These are phyloP conservation scores for Colletotrichum chrysophilum DNA, from an alignment of 2,329 filamentous ascomycete species.

Conservation along the genomic window DNA sequence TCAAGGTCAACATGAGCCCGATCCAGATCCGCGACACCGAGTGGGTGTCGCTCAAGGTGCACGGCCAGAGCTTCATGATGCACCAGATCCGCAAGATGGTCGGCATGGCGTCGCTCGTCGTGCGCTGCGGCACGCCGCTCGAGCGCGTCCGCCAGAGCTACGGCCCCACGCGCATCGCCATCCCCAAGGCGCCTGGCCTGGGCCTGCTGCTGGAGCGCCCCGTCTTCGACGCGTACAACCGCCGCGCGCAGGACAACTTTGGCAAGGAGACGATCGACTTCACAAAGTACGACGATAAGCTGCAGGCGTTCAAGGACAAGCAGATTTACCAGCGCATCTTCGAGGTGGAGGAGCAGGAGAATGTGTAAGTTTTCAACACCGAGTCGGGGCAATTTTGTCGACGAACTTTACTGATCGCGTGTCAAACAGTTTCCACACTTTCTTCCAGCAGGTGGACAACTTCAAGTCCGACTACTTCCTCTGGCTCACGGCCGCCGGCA, in stretches of 20 bases:
- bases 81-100: slow-evolving; percentile 99
- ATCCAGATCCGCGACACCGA: slow-evolving; percentile 90
- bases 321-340: slow-evolving; percentile 95
- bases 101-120: slow-evolving; percentile 83
- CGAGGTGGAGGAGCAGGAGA: slow-evolving; percentile 84
- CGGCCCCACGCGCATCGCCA: slow-evolving; percentile 74
- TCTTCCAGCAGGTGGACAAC: slow-evolving; percentile 81
- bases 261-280: slow-evolving; percentile 79
- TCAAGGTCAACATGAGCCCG: slow-evolving; percentile 76
- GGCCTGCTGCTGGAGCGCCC: slow-evolving; percentile 89
- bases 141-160: slow-evolving; percentile 78
- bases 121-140: slow-evolving; percentile 81
- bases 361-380: slow-evolving; percentile 67
- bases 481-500: slow-evolving; percentile 74
- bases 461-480: slow-evolving; percentile 75
- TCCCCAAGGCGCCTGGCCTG: slow-evolving; percentile 91
- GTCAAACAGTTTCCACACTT: slow-evolving; percentile 68
- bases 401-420: slow-evolving; percentile 17
- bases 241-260: slow-evolving; percentile 67
- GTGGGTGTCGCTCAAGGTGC: slow-evolving; percentile 94
- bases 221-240: slow-evolving; percentile 90
- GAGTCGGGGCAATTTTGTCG: not conserved
- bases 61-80: slow-evolving; percentile 99
- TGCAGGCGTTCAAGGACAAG: slow-evolving; percentile 87
- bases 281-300: slow-evolving; percentile 74